These are phyloP conservation scores for Globisporangium nagaii DNA, from an alignment of 352 stramenopile genomes.

Conservation along the genomic window DNA sequence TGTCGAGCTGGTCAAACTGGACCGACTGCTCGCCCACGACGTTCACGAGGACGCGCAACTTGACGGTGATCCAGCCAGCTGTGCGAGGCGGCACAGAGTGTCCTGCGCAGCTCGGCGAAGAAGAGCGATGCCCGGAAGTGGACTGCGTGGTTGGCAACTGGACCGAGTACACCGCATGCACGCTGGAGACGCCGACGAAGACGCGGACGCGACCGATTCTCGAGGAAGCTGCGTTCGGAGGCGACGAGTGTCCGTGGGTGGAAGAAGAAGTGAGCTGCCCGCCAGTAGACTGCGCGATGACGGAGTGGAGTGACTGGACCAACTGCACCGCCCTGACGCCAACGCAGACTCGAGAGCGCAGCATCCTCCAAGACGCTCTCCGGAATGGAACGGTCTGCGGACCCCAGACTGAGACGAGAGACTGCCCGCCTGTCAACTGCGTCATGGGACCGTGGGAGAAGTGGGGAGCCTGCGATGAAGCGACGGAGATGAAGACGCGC, in stretches of 20 bases:
- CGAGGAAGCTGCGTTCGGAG: constrained; percentile 16
- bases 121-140: constrained; percentile 24
- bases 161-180: constrained; percentile 31
- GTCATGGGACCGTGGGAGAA: constrained; percentile 23
- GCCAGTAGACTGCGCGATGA: constrained; percentile 32
- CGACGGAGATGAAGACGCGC: constrained; percentile 19
- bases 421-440: constrained; percentile 41
- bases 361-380: constrained; percentile 24
- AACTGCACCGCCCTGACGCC: constrained; percentile 36
- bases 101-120: constrained; percentile 26
- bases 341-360: constrained; percentile 34
- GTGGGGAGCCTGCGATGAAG: constrained; percentile 27
- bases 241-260: constrained; percentile 23
- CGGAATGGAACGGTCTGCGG: constrained; percentile 32
- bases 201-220: constrained; percentile 23
- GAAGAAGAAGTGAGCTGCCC: constrained; percentile 32
- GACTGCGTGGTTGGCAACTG: constrained; percentile 34
- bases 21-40: constrained; percentile 30
- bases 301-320: constrained; percentile 37
- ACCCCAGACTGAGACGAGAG: constrained; percentile 17
- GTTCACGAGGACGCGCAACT: constrained; percentile 30
- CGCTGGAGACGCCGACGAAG: constrained; percentile 17
- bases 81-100: constrained; percentile 33
- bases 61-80: constrained; percentile 30
- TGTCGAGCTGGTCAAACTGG: constrained; percentile 48